Evolutionary conservation across 176 grass and related monocot genomes (phyloP).

Genomic region (Bothriochloa decipiens): DNA sequence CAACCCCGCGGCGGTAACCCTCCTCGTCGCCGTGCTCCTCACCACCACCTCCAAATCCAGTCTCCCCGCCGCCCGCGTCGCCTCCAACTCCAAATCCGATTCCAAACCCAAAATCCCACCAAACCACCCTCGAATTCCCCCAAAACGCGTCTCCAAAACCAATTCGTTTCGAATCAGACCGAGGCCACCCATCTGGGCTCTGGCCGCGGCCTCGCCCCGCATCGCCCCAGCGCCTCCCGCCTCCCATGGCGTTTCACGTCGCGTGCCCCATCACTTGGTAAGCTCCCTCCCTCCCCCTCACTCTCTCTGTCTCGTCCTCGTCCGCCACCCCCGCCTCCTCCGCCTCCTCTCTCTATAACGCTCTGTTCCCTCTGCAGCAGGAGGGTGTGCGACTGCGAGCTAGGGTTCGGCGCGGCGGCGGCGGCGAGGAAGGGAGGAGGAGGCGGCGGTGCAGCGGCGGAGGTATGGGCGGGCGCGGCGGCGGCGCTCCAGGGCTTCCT

Average conservation of each 20-base stretch:
- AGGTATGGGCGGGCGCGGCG: slow-evolving; percentile 43
- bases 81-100: neutral
- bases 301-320: no score
- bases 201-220: neutral
- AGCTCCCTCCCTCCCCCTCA: neutral
- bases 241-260: slow-evolving; percentile 85
- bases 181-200: neutral
- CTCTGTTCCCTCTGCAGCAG: slow-evolving; percentile 45
- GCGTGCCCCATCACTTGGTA: slow-evolving; percentile 90
- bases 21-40: slow-evolving; percentile 37
- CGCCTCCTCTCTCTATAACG: neutral
- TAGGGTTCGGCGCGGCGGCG: slow-evolving; percentile 55
- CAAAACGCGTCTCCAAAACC: neutral
- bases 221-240: neutral
- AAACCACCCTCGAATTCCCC: slow-evolving; percentile 1
- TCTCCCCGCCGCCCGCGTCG: neutral
- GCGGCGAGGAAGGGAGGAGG: neutral
- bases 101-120: slow-evolving; percentile 24
- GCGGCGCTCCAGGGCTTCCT: slow-evolving; percentile 63
- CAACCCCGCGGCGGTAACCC: no score
- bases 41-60: neutral
- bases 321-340: neutral
- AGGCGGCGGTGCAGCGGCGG: neutral
- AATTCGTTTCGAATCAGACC: slow-evolving; percentile 24
- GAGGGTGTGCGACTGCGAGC: slow-evolving; percentile 81